Conservation (phyloP, 2,329 filamentous ascomycete genomes). For the Pseudocercospora musae region DNA sequence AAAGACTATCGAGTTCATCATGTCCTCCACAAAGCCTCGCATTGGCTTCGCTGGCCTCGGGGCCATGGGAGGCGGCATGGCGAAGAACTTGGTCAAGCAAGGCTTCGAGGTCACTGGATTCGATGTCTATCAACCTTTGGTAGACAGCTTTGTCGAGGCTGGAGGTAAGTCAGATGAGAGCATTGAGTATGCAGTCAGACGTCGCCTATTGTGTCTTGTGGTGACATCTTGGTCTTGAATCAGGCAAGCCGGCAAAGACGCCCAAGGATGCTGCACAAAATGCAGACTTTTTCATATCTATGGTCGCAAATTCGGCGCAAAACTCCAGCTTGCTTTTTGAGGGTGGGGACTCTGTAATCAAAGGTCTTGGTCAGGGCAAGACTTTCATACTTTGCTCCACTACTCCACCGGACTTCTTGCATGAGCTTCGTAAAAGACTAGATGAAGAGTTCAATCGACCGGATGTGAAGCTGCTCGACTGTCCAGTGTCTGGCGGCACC, state of each 20-base stretch:
- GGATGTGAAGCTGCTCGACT: slow-evolving; percentile 67
- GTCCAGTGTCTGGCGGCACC: slow-evolving; percentile 69
- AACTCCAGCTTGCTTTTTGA: slow-evolving; percentile 65
- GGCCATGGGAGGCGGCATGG: slow-evolving; percentile 81
- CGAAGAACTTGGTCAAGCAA: slow-evolving; percentile 65
- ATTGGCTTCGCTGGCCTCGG: slow-evolving; percentile 67
- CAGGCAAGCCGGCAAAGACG: slow-evolving; percentile 50
- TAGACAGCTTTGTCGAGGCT: slow-evolving; percentile 62
- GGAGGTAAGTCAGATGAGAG: slow-evolving; percentile 48
- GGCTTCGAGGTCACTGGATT: slow-evolving; percentile 68
- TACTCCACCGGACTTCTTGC: slow-evolving; percentile 64
- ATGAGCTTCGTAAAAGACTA: slow-evolving; percentile 58
- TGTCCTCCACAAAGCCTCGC: slow-evolving; percentile 26
- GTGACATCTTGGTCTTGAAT: neutral
- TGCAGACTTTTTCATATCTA: slow-evolving; percentile 63
- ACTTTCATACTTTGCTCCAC: slow-evolving; percentile 68
- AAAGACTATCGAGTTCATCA: neutral
- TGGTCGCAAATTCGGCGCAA: slow-evolving; percentile 72
- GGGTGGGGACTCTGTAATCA: slow-evolving; percentile 51
- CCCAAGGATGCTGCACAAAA: slow-evolving; percentile 60
- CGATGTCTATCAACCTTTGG: slow-evolving; percentile 65
- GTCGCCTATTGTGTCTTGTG: neutral
- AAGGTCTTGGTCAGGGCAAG: slow-evolving; percentile 55
- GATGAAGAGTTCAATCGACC: slow-evolving; percentile 50
- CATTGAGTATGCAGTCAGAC: neutral